Base-by-base conservation (phyloP, 164 flowering plant species). In the Tinospora cordifolia region DNA sequence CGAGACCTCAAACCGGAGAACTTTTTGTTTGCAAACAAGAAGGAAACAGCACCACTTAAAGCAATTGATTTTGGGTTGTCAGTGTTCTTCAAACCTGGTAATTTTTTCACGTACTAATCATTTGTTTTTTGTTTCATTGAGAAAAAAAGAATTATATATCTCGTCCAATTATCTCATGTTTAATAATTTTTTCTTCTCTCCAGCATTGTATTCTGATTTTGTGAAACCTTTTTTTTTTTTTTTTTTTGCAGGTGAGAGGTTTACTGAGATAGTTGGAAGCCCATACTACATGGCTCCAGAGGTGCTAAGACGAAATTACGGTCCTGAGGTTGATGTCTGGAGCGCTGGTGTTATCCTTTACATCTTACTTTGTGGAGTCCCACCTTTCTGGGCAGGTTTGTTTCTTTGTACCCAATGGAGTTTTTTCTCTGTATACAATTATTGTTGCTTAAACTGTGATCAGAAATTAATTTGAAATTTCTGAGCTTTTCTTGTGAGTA, bases 281-380 rank as follows among this genome's bases (percentile, higher is more conserved):
- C 98, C 98, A 64, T 92, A 90, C 70, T 92, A 92, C 82, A 92
- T 92, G 98, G 98, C 98, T 65, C 98, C 98, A 39, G 98, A 92
- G 85, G 98, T 92, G 51, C 87, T 92, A 21, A 92, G 81, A 68
- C 78, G 93, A 38, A 86, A 89, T 71, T 92, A 92, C 75, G 98
- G 98, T 17, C 96, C 87, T 13, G 96, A 92, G 77, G 78, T 90
- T 8, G 98, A 92, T 84, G 90, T 92, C 40, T 92, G 98, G 98
- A 90, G 98, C 81, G 96, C 96, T 73, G 98, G 98, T 75, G 94
- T 92, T 0, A 86, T 92, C 70, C 88, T 92, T 10, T 92, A 92
- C 83, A 89, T 92, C 74, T 79, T 92, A 63, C 93, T 92, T 62
- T 90, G 94, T 77, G 98, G 98, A 41, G 86, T 89, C 7, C 98